phyloP scores from a whole-genome alignment of 2,329 filamentous ascomycete genomes.

The Xylariomycetidae sp. region DNA sequence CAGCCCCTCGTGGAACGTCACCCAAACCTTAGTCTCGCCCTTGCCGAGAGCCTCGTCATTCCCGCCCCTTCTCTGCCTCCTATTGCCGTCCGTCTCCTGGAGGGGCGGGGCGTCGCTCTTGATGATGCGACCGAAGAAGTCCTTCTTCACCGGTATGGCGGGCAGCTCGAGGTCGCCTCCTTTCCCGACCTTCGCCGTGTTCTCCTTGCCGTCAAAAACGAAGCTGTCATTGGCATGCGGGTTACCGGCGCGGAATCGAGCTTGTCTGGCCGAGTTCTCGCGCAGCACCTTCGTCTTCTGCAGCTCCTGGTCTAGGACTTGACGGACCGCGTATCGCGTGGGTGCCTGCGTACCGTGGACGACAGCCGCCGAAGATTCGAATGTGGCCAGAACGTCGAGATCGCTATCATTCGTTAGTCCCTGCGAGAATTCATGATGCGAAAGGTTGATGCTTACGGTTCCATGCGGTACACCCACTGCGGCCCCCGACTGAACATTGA shows the following conservation, averaged over 20 bases:
- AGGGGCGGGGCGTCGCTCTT: constrained; percentile 28
- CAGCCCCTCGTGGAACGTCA: constrained; percentile 72
- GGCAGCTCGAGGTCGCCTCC: constrained; percentile 23
- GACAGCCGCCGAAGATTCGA: constrained; percentile 60
- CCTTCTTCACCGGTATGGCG: constrained; percentile 32
- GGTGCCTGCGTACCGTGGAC: constrained; percentile 58
- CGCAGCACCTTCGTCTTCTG: constrained; percentile 65
- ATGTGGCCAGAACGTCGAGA: constrained; percentile 74
- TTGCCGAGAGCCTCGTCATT: constrained; percentile 23
- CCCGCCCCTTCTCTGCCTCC: constrained; percentile 20
- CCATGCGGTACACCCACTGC: constrained; percentile 87
- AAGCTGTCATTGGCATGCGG: constrained; percentile 17
- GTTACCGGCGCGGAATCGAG: constrained; percentile 55
- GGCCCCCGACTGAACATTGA: constrained; percentile 53
- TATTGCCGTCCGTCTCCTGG: constrained; percentile 33
- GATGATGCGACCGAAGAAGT: constrained; percentile 35
- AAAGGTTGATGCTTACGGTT: constrained; percentile 75
- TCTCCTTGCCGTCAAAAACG: constrained; percentile 36
- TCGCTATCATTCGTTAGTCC: constrained; percentile 35
- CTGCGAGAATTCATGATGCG: too few relatives aligned
- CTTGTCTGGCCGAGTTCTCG: constrained; percentile 61
- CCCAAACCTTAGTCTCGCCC: constrained; percentile 60
- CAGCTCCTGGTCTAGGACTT: constrained; percentile 89
- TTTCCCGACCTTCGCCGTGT: constrained; percentile 14
- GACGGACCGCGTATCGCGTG: constrained; percentile 86